Evolutionary conservation across 2,329 filamentous ascomycete genomes (phyloP).

Genomic region (Cyphellophora attinorum): DNA sequence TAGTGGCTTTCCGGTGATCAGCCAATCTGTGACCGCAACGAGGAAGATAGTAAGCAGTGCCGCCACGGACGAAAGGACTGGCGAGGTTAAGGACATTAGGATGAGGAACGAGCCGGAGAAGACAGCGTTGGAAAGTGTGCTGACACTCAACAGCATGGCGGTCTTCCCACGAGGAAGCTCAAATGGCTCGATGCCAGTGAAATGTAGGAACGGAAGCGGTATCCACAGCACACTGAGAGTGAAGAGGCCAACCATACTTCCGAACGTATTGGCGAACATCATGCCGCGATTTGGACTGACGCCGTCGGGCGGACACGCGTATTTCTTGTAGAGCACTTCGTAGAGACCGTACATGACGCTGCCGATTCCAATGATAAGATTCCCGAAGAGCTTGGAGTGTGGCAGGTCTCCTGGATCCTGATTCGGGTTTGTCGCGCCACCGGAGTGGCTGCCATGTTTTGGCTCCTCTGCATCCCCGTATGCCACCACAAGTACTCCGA

Average conservation of each 20-base stretch:
- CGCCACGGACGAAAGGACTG: slow-evolving; percentile 85
- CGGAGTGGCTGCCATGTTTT: slow-evolving; percentile 47
- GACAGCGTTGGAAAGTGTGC: slow-evolving; percentile 75
- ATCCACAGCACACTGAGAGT: slow-evolving; percentile 86
- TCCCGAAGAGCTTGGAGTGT: slow-evolving; percentile 57
- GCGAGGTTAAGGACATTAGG: slow-evolving; percentile 83
- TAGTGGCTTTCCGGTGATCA: slow-evolving; percentile 68
- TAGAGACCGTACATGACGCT: slow-evolving; percentile 93
- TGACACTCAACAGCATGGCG: slow-evolving; percentile 69
- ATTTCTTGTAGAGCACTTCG: slow-evolving; percentile 91
- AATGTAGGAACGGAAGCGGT: slow-evolving; percentile 74
- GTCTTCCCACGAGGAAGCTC: slow-evolving; percentile 69
- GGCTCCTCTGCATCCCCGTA: slow-evolving; percentile 65
- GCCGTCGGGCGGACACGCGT: slow-evolving; percentile 86
- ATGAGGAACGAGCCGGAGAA: slow-evolving; percentile 92
- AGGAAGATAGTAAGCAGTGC: slow-evolving; percentile 94
- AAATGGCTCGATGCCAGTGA: slow-evolving; percentile 70
- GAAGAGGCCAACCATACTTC: slow-evolving; percentile 75
- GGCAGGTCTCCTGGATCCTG: slow-evolving; percentile 14
- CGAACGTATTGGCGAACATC: slow-evolving; percentile 91
- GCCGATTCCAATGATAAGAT: slow-evolving; percentile 82
- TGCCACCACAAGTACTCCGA: slow-evolving; percentile 86
- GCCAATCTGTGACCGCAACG: slow-evolving; percentile 84
- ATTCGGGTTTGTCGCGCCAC: slow-evolving; percentile 41
- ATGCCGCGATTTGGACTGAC: slow-evolving; percentile 78